These are phyloP conservation scores for Stachybotrys chlorohalonatus DNA, from an alignment of 2,329 filamentous ascomycete genomes.

Conservation along the genomic window DNA sequence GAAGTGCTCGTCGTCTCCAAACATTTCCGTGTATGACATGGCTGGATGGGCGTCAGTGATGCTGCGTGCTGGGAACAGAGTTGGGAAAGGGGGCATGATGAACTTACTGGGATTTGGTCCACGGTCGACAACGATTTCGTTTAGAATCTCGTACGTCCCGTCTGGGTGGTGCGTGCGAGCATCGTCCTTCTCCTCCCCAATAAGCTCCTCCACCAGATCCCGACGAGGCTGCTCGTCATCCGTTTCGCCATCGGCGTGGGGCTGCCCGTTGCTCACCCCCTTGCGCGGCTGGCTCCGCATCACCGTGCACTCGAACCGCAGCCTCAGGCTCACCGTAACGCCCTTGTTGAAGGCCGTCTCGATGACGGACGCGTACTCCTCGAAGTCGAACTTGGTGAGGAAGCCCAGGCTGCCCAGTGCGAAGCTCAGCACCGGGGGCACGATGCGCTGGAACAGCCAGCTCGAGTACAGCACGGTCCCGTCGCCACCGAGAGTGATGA, in stretches of 20 bases:
- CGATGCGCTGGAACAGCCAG: slow-evolving; percentile 93
- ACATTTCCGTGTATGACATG: slow-evolving; percentile 86
- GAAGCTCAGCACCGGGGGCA: slow-evolving; percentile 89
- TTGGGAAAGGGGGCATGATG: not conserved
- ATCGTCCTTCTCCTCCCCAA: slow-evolving; percentile 78
- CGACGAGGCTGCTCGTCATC: slow-evolving; percentile 33
- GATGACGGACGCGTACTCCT: slow-evolving; percentile 60
- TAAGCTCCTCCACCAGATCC: slow-evolving; percentile 81
- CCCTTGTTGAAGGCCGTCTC: slow-evolving; percentile 68
- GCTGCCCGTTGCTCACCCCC: slow-evolving; percentile 8
- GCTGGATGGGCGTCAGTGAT: slow-evolving; percentile 35
- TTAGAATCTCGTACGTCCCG: slow-evolving; percentile 80
- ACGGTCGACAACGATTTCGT: slow-evolving; percentile 92
- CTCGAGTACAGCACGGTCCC: slow-evolving; percentile 95
- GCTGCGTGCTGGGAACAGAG: not conserved
- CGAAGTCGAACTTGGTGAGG: slow-evolving; percentile 92
- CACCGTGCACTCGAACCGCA: slow-evolving; percentile 87
- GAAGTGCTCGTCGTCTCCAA: slow-evolving; percentile 91
- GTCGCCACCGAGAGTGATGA: slow-evolving; percentile 85
- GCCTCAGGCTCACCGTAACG: slow-evolving; percentile 75
- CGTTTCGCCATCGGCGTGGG: slow-evolving; percentile 7
- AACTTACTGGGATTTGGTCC: slow-evolving; percentile 81
- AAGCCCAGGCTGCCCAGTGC: slow-evolving; percentile 88
- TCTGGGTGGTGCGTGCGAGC: slow-evolving; percentile 79
- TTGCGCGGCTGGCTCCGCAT: slow-evolving; percentile 64